Percentiles rank a stretch among this genome's conserved stretches.
phyloP scores from a whole-genome alignment of 208 protist genomes.

The Acanthamoeba pearcei region DNA sequence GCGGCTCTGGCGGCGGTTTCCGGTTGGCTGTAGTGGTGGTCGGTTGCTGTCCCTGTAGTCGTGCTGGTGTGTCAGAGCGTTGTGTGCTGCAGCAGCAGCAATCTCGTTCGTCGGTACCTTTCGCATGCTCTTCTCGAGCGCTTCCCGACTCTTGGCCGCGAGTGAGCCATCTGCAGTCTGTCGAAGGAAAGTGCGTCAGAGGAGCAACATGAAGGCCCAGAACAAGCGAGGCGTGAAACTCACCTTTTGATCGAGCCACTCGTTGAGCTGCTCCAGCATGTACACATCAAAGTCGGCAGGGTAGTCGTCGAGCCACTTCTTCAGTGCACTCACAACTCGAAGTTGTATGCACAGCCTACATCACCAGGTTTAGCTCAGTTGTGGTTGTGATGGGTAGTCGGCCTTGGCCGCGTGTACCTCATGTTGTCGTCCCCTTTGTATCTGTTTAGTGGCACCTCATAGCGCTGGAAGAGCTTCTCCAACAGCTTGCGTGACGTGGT shows the following conservation, averaged over 20 bases:
- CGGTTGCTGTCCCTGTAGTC: not conserved
- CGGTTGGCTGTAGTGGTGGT: not conserved
- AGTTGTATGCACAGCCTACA: constrained; percentile 67
- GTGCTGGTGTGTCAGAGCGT: no score
- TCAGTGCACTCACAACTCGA: constrained; percentile 80
- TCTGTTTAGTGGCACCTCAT: constrained; percentile 61
- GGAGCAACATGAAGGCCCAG: not conserved
- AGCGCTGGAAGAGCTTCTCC: constrained; percentile 74
- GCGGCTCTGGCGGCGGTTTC: not conserved
- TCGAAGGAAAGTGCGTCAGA: not conserved
- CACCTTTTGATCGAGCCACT: constrained; percentile 1
- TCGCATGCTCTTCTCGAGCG: constrained; percentile 11
- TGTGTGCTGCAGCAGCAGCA: not conserved
- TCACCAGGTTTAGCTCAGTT: not conserved
- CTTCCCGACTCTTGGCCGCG: not conserved
- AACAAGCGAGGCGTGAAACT: not conserved
- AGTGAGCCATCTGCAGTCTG: not conserved
- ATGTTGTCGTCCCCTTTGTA: not conserved
- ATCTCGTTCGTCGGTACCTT: not conserved
- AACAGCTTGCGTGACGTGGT: constrained; percentile 63
- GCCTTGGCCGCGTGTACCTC: not conserved
- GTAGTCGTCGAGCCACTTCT: constrained; percentile 84
- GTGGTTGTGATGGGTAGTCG: not conserved
- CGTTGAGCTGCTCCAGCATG: constrained; percentile 20
- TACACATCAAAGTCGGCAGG: constrained; percentile 81